Conservation (phyloP, 768 basidiomycete genomes). For the Hericium rajendrae region DNA sequence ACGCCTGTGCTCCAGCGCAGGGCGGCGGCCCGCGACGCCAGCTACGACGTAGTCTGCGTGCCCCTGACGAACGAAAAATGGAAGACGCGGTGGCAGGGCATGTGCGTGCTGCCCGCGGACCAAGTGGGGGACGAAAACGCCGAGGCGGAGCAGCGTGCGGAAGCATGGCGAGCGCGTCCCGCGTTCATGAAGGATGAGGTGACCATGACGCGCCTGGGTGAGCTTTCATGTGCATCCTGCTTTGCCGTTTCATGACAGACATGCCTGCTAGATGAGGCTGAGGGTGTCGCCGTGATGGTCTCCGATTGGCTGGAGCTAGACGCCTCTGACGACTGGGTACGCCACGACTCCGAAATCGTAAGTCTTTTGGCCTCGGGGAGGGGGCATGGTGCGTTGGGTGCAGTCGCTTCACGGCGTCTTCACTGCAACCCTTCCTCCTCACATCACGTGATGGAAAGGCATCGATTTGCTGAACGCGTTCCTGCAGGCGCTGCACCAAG, state of each 20-base stretch:
- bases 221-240: conserved; percentile 21
- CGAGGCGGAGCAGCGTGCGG: conserved; percentile 54
- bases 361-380: conserved; percentile 22
- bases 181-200: conserved; percentile 78
- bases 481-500: conserved; percentile 79
- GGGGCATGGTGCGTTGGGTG: neutral
- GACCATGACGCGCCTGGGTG: conserved; percentile 81
- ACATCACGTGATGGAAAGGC: neutral
- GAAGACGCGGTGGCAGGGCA: conserved; percentile 79
- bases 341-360: conserved; percentile 93
- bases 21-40: conserved; percentile 45
- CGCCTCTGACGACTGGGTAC: conserved; percentile 84
- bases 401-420: neutral
- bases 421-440: neutral
- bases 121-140: conserved; percentile 27
- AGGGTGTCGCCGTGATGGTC: conserved; percentile 61
- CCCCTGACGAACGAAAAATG: conserved; percentile 88
- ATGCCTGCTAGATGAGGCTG: conserved; percentile 52
- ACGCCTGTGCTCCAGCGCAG: conserved; percentile 45
- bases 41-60: conserved; percentile 68
- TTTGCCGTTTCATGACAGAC: neutral
- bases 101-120: conserved; percentile 67
- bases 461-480: neutral
- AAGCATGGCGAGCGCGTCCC: conserved; percentile 80
- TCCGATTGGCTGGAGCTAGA: conserved; percentile 97